Percentiles rank a stretch among this genome's conserved stretches.
These are phyloP conservation scores for Haberlea rhodopensis DNA, from an alignment of 257 asterid genomes.

Conservation along the genomic window DNA sequence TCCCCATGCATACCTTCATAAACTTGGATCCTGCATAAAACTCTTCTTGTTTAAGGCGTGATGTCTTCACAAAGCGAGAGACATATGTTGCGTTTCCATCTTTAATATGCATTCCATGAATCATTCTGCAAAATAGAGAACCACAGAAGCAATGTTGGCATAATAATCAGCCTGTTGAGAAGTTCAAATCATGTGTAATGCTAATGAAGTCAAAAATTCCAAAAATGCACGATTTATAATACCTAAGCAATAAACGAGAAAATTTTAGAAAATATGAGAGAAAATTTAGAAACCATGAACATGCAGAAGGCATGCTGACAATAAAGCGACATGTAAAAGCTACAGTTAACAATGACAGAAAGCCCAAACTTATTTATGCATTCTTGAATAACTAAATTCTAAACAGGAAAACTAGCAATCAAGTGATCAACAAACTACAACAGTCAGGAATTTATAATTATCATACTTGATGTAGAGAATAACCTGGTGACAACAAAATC, in stretches of 20 bases:
- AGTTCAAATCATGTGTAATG: conserved; percentile 1
- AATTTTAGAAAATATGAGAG: background rate
- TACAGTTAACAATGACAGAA: background rate
- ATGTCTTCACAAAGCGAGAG: conserved; percentile 89
- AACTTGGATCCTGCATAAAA: conserved; percentile 74
- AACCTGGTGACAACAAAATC: too few relatives aligned
- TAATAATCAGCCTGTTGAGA: conserved; percentile 8
- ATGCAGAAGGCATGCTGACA: too few relatives aligned
- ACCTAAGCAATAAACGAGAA: too few relatives aligned
- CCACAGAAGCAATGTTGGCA: conserved; percentile 10
- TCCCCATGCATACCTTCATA: conserved; percentile 58
- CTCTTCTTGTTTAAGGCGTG: conserved; percentile 88
- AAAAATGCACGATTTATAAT: conserved; percentile 4
- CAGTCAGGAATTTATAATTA: too few relatives aligned
- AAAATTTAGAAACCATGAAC: background rate
- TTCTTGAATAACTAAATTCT: too few relatives aligned
- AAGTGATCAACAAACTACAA: too few relatives aligned
- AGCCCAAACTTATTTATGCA: too few relatives aligned
- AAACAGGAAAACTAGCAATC: too few relatives aligned
- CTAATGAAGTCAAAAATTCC: background rate
- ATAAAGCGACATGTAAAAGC: too few relatives aligned
- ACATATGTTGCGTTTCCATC: conserved; percentile 93
- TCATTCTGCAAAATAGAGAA: conserved; percentile 59
- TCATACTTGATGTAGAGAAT: too few relatives aligned
- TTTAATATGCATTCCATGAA: conserved; percentile 89